Evolutionary conservation across 345 rosid species (phyloP).

Genomic region (Lepidium didymum): DNA sequence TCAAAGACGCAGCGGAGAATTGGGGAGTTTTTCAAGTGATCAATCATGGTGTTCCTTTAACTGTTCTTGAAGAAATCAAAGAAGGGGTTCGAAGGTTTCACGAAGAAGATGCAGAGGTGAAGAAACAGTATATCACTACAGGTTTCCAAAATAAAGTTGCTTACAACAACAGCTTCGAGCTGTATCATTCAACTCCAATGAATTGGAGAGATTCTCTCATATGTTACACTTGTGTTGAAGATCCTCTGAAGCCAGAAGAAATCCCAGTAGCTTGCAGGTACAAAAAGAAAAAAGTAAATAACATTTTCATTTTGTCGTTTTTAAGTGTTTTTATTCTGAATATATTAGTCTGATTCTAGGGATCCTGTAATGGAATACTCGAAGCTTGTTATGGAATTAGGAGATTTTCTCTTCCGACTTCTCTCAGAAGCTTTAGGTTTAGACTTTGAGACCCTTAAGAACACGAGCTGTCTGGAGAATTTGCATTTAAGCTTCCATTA

Average conservation of each 20-base stretch:
- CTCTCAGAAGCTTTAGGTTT: slow-evolving; percentile 32
- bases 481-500: slow-evolving; percentile 12
- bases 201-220: slow-evolving; percentile 29
- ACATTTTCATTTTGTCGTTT: neutral
- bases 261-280: slow-evolving; percentile 38
- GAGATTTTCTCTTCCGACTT: slow-evolving; percentile 4
- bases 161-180: slow-evolving; percentile 22
- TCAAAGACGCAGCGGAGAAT: slow-evolving; percentile 20
- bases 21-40: slow-evolving; percentile 45
- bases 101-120: slow-evolving; percentile 6
- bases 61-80: slow-evolving; percentile 26
- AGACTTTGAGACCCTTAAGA: neutral
- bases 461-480: slow-evolving; percentile 14
- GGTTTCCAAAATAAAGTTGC: neutral
- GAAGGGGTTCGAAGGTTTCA: slow-evolving; percentile 14
- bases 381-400: slow-evolving; percentile 9
- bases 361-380: slow-evolving; percentile 17
- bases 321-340: neutral
- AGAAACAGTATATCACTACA: neutral
- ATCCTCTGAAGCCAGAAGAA: slow-evolving; percentile 31
- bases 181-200: slow-evolving; percentile 15
- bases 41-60: slow-evolving; percentile 38
- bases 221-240: slow-evolving; percentile 23
- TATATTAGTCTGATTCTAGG: neutral
- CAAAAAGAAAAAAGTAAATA: neutral